Evolutionary conservation across 23 red algal genomes (phyloP).

Genomic region (Gracilariopsis chorda): DNA sequence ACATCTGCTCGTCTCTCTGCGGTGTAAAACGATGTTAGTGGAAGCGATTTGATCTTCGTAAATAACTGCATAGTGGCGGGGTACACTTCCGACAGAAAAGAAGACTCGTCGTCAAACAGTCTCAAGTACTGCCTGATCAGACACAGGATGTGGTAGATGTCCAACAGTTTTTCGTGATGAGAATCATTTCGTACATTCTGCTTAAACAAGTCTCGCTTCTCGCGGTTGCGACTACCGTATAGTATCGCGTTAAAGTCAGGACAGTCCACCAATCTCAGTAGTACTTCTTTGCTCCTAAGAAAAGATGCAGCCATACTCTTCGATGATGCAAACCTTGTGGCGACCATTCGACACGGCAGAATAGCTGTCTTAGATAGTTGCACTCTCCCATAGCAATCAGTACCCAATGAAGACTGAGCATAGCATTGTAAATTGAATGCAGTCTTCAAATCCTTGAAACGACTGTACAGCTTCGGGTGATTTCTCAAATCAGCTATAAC

Average conservation of each 20-base stretch:
- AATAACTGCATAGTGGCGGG: background rate
- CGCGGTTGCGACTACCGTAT: background rate
- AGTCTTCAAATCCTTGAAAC: background rate
- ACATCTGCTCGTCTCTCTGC: background rate
- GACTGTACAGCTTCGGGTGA: background rate
- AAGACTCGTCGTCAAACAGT: background rate
- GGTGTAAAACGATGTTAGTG: background rate
- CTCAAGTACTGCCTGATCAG: background rate
- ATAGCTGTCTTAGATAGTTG: background rate
- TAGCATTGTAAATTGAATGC: too few species aligned
- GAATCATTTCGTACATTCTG: background rate
- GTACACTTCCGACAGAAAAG: background rate
- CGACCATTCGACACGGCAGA: background rate
- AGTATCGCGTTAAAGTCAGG: background rate
- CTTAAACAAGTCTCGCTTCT: background rate
- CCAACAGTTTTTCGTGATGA: background rate
- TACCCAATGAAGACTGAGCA: too few species aligned
- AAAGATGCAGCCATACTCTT: background rate
- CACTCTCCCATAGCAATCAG: background rate
- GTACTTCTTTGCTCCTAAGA: background rate
- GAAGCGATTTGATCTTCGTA: background rate
- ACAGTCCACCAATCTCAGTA: background rate
- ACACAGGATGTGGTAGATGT: background rate
- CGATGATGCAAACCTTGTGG: background rate
- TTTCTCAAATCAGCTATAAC: background rate